phyloP scores from a whole-genome alignment of 1,284 basidiomycete species.

The Mycosarcoma mackinlayi region DNA sequence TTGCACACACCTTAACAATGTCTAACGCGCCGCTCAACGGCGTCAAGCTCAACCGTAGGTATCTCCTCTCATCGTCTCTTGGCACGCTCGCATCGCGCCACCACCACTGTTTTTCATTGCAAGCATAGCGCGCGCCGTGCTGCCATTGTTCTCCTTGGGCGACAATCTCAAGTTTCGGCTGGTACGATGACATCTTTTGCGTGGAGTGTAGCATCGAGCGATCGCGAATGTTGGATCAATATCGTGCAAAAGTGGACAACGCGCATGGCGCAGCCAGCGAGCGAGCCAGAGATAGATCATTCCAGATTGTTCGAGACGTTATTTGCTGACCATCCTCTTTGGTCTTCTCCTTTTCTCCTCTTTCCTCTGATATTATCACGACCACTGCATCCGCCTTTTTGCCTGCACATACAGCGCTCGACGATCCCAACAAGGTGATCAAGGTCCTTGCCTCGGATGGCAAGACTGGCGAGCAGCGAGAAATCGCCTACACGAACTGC shows the following conservation, averaged over 20 bases:
- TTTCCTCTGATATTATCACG: background rate
- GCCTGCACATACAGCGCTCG: constrained; percentile 67
- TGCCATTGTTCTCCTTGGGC: too few relatives aligned
- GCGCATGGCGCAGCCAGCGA: background rate
- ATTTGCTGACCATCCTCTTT: background rate
- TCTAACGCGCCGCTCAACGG: constrained; percentile 59
- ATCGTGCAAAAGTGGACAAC: background rate
- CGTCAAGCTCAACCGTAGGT: constrained; percentile 58
- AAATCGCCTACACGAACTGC: constrained; percentile 94
- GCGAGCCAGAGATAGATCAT: background rate
- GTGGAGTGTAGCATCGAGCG: too few relatives aligned
- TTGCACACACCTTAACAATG: constrained; percentile 29
- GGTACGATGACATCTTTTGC: too few relatives aligned
- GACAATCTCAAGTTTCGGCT: too few relatives aligned
- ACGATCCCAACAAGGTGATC: constrained; percentile 94
- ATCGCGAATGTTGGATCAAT: too few relatives aligned
- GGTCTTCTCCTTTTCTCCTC: background rate
- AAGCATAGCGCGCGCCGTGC: too few relatives aligned
- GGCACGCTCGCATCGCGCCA: too few relatives aligned
- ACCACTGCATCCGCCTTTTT: background rate
- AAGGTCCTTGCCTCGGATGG: constrained; percentile 95
- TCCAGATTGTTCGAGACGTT: too few relatives aligned
- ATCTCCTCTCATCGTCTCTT: too few relatives aligned
- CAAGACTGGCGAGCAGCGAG: constrained; percentile 86
- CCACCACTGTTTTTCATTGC: too few relatives aligned